These are phyloP conservation scores for Hura crepitans DNA, from an alignment of 441 rosid species.

Conservation along the genomic window DNA sequence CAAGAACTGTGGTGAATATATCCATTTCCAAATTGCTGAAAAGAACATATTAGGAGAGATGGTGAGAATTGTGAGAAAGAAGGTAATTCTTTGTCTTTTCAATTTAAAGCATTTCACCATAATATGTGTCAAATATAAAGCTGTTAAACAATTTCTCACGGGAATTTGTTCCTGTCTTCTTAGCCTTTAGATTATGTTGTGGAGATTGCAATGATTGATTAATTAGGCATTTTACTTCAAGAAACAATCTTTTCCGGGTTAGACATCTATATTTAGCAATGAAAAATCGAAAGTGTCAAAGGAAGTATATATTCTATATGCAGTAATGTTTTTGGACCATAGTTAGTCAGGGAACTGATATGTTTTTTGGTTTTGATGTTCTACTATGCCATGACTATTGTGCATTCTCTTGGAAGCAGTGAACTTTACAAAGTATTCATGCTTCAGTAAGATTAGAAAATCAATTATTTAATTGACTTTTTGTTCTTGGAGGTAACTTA, in stretches of 20 bases:
- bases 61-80: constrained; percentile 87
- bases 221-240: not conserved
- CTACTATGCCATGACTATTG: not conserved
- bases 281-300: not conserved
- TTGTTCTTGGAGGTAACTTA: not conserved
- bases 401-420: not conserved
- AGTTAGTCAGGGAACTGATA: not conserved
- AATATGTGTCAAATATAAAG: not conserved
- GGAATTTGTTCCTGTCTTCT: constrained; percentile 28
- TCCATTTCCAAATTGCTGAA: constrained; percentile 84
- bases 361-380: not conserved
- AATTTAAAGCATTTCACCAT: not conserved
- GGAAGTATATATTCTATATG: not conserved
- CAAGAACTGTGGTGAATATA: constrained; percentile 89
- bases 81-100: constrained; percentile 48
- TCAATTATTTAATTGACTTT: not conserved
- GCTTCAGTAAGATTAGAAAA: not conserved
- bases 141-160: constrained; percentile 28
- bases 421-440: not conserved
- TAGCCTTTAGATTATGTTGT: no score
- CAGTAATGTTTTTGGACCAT: not conserved
- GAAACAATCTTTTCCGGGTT: not conserved
- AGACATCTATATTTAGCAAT: not conserved
- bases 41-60: constrained; percentile 80
- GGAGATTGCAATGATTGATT: not conserved